Base-by-base conservation (phyloP, 169 alveolate genomes). In the Cryptosporidium tyzzeri region DNA sequence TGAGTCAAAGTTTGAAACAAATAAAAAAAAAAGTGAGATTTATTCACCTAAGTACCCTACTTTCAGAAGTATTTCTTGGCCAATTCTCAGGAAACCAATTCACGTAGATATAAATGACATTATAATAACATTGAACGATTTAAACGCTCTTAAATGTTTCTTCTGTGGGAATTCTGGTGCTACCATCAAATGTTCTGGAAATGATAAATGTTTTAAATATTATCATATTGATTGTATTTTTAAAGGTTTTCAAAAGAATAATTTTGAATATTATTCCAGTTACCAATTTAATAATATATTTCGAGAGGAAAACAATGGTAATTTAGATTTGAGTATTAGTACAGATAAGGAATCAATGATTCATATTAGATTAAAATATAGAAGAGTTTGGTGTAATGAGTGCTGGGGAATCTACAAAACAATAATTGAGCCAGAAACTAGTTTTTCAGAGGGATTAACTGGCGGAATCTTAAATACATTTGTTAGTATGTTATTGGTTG, bases 101-200 rank as follows among this genome's bases (percentile, higher is more conserved):
- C 18, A 14, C 9, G 45, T 80, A 7, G 51, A 80, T 37, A 61
- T 41, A 18, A 80, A 65, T 59, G 89, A 80, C 26, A 29, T 80
- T 7, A 62, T 80, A 18, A 44, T 80, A 61, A 80, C 89, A 26
- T 18, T 80, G 16, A 80, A 41, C 37, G 89, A 80, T 26, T 39
- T 80, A 44, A 44, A 45, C 26, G 18, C 21, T 29, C 67, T 80
- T 31, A 80, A 65, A 45, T 80, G 89, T 23, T 61, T 23, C 4
- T 29, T 80, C 16, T 80, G 89, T 62, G 70, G 45, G 7, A 14
- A 39, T 1, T 3, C 12, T 9, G 89, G 89, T 31, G 89, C 89
- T 26, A 80, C 89, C 1, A 80, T 80, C 37, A 80, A 80, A 48
- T 80, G 89, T 39, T 80, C 89, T 21, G 89, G 89, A 26, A 80